A percentile compares a stretch with the other conserved stretches of the same genome.
Conservation (phyloP, 2,329 filamentous ascomycete species). For the Aureobasidium leucospermi region DNA sequence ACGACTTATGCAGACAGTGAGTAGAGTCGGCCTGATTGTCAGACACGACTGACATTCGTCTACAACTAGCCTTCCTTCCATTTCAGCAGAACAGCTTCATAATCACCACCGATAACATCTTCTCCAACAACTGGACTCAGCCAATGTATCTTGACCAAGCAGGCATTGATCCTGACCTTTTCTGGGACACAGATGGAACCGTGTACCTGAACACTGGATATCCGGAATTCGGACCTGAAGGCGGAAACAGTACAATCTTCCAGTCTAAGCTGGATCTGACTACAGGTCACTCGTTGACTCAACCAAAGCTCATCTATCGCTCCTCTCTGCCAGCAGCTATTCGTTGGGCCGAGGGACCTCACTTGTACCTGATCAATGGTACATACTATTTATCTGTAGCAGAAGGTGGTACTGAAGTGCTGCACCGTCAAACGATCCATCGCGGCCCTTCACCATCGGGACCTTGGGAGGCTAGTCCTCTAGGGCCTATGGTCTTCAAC, state of each 20-base stretch:
- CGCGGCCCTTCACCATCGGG: neutral
- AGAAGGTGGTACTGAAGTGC: neutral
- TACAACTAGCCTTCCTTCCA: neutral
- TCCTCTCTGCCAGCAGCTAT: neutral
- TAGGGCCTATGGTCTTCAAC: neutral
- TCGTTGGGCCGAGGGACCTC: neutral
- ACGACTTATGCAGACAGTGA: constrained; percentile 2
- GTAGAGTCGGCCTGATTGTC: neutral
- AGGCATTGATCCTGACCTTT: constrained; percentile 1
- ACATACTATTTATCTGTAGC: neutral
- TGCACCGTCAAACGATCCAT: neutral
- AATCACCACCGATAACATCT: neutral
- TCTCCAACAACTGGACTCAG: neutral
- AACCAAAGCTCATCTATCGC: neutral
- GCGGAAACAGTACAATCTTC: neutral
- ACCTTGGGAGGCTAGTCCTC: neutral
- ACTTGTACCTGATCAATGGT: neutral
- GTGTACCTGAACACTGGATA: neutral
- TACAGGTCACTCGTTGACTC: neutral
- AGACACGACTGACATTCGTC: too few relatives aligned
- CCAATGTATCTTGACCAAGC: neutral
- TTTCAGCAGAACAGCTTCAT: neutral
- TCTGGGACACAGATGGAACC: neutral
- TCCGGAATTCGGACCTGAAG: neutral
- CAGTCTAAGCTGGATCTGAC: neutral